These are phyloP conservation scores for Botrytis porri DNA, from an alignment of 2,329 filamentous ascomycete species.

Conservation along the genomic window DNA sequence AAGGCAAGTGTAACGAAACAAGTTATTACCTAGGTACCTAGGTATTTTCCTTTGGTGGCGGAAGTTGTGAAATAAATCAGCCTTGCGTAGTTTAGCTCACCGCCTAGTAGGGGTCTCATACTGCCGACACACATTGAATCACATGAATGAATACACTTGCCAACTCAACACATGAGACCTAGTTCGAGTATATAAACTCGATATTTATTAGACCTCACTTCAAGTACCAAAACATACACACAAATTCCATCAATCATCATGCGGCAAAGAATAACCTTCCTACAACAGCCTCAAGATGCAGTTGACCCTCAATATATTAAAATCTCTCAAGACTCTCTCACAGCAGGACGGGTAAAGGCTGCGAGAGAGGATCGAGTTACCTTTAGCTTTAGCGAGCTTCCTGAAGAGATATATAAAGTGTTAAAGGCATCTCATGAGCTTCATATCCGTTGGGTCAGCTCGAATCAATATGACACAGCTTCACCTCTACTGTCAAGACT, in stretches of 20 bases:
- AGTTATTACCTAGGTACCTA: too few species aligned
- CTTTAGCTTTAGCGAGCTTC: slow-evolving; percentile 69
- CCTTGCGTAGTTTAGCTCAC: slow-evolving; percentile 7
- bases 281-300: slow-evolving; percentile 61
- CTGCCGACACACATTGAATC: slow-evolving; percentile 4
- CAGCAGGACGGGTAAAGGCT: slow-evolving; percentile 60
- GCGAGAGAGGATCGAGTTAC: slow-evolving; percentile 79
- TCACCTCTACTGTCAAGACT: slow-evolving; percentile 72
- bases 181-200: background rate
- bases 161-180: slow-evolving; percentile 7
- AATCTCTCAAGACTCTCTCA: slow-evolving; percentile 52
- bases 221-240: background rate
- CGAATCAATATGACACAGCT: slow-evolving; percentile 53
- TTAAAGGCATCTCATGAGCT: slow-evolving; percentile 67
- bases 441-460: slow-evolving; percentile 75
- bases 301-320: slow-evolving; percentile 63
- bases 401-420: slow-evolving; percentile 59
- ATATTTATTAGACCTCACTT: slow-evolving; percentile 1
- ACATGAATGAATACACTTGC: background rate
- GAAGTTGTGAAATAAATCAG: slow-evolving; percentile 4
- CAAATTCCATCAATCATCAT: slow-evolving; percentile 45
- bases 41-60: slow-evolving; percentile 9
- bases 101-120: background rate
- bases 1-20: background rate
- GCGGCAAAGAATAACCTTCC: slow-evolving; percentile 77